Base-by-base conservation (phyloP, 2,329 filamentous ascomycete species). In the Emmonsia crescens region DNA sequence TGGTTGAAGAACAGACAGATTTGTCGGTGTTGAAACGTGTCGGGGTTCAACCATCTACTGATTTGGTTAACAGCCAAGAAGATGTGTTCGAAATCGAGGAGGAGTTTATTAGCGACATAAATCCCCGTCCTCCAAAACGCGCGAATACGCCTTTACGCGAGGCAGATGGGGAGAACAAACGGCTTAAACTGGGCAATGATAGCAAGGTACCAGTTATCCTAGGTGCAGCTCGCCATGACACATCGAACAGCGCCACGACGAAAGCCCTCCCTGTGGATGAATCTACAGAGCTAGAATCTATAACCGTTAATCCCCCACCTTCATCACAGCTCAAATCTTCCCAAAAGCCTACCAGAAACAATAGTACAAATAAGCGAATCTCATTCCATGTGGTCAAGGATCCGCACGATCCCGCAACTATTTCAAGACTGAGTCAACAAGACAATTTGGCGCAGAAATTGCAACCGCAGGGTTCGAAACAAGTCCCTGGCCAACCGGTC, bases 301-400 rank as follows among this genome's bases (percentile, higher is more conserved):
- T 21, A 51, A 48, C 60, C 12, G 56, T 63, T 21, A 48, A 40
- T 12, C 49, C 63, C 14, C 62, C 64, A 48, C 71, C 68, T 9
- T 66, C 68, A 24, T 60, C 66, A 33, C 65, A 64, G 54, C 60
- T 61, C 9, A 66, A 67, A 40, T 71, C 69, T 36, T 70, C 69
- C 3, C 69, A 71, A 66, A 66, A 68, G 55, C 68, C 69, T 57
- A 54, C 66, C 58, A 65, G 69, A 60, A 54, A 64, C 52, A 74
- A 71, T 57, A 70, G 70, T 6, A 60, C 62, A 66, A 72, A 75
- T 65, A 69, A 79, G 64, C 80, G 78, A 27, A 76, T 91, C 31
- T 81, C 80, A 33, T 95, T 91, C 68, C 82, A 87, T 1, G 83
- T 91, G 14, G 89, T 93, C 27, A 95, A 96, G 74, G 85, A 93